These are phyloP conservation scores for Acacia confusa DNA, from an alignment of 306 rosid genomes.

Conservation along the genomic window DNA sequence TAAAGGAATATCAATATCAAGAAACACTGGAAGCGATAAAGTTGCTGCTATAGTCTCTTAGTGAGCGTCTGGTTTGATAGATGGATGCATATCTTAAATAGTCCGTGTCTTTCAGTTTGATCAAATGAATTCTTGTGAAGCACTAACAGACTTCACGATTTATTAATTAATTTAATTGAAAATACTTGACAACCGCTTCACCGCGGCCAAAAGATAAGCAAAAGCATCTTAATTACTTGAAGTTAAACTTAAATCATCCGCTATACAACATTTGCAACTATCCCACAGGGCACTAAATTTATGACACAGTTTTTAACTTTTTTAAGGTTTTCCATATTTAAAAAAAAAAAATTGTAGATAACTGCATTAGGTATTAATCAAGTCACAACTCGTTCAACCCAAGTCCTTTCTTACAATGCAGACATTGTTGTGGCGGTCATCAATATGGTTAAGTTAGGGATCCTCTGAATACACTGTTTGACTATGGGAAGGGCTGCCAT, in stretches of 20 bases:
- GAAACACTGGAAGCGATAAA: background rate
- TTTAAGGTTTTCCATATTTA: background rate
- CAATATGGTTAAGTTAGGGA: slow-evolving; percentile 71
- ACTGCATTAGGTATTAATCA: background rate
- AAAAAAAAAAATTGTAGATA: background rate
- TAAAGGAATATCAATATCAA: slow-evolving; percentile 20
- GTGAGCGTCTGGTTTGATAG: background rate
- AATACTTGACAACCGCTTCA: background rate
- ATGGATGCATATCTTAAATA: background rate
- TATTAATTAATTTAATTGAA: background rate
- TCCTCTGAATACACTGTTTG: slow-evolving; percentile 59
- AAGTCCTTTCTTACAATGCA: slow-evolving; percentile 64
- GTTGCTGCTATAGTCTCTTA: background rate
- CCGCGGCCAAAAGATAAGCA: background rate
- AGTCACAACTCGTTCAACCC: background rate
- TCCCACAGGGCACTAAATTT: background rate
- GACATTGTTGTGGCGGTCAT: slow-evolving; percentile 75
- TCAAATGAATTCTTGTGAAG: background rate
- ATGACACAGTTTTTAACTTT: background rate
- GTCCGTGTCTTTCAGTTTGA: background rate
- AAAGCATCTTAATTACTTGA: slow-evolving; percentile 1
- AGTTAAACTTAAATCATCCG: background rate
- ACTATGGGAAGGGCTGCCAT: slow-evolving; percentile 82
- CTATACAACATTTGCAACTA: background rate
- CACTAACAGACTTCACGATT: background rate